phyloP scores from a whole-genome alignment of 129 eudicot genomes.

The Flaveria ramosissima region DNA sequence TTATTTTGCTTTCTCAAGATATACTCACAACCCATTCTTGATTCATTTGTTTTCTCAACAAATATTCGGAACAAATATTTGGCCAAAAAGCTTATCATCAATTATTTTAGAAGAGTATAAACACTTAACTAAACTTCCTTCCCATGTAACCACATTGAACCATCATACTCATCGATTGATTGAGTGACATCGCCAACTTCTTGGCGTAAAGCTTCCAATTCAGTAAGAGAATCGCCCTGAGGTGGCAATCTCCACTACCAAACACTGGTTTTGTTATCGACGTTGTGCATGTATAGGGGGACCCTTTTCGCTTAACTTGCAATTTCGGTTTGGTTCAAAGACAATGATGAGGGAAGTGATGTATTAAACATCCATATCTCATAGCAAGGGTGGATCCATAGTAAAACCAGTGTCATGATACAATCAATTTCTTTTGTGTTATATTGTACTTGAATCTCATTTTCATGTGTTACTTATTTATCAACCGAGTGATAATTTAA shows the following conservation, averaged over 20 bases:
- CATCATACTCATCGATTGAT: neutral
- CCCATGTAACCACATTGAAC: neutral
- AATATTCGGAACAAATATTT: neutral
- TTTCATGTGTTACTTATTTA: too few species aligned
- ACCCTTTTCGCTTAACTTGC: too few species aligned
- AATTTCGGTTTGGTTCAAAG: too few species aligned
- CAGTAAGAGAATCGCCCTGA: neutral
- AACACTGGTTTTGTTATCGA: neutral
- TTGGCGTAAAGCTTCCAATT: neutral
- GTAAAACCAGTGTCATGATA: too few species aligned
- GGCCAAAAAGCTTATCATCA: neutral
- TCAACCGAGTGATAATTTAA: too few species aligned
- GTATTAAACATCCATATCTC: too few species aligned
- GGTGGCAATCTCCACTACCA: neutral
- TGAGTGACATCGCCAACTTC: neutral
- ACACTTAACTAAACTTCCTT: neutral
- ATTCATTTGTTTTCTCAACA: constrained; percentile 10
- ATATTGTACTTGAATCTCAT: too few species aligned
- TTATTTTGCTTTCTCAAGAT: constrained; percentile 9
- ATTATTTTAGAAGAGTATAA: neutral
- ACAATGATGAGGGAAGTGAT: too few species aligned
- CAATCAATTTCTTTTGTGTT: too few species aligned
- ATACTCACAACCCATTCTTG: constrained; percentile 6
- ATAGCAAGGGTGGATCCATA: too few species aligned
- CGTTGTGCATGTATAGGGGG: too few species aligned